phyloP scores from a whole-genome alignment of 441 rosid species.

The Mallotus japonicus region DNA sequence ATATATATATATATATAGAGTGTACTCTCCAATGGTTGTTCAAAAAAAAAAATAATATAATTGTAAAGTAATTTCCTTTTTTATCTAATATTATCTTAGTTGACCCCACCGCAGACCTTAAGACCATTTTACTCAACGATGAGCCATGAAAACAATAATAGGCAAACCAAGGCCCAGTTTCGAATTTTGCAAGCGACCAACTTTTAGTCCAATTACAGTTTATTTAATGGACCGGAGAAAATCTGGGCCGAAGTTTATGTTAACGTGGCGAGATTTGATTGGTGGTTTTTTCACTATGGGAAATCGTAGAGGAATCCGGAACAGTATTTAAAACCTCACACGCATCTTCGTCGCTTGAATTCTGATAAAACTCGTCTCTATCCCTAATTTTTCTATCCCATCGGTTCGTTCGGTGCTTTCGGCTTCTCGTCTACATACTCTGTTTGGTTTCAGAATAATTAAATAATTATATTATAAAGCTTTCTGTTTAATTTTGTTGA shows the following conservation, averaged over 20 bases:
- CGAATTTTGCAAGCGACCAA: too few species aligned
- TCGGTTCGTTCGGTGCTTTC: neutral
- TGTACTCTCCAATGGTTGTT: too few species aligned
- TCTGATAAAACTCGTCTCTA: neutral
- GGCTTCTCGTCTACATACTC: neutral
- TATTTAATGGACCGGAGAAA: too few species aligned
- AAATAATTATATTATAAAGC: too few species aligned
- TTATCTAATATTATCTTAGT: too few species aligned
- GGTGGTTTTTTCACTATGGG: neutral
- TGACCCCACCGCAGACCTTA: neutral
- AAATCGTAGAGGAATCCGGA: neutral
- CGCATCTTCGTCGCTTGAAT: neutral
- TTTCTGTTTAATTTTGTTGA: neutral
- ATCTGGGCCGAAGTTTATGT: neutral
- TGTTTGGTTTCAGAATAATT: neutral
- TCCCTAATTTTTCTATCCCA: neutral
- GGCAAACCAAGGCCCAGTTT: too few species aligned
- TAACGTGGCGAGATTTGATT: constrained; percentile 3
- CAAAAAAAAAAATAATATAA: too few species aligned
- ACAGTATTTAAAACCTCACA: neutral
- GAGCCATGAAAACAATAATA: too few species aligned
- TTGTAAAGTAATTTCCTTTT: too few species aligned
- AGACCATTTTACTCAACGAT: too few species aligned
- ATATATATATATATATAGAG: too few species aligned
- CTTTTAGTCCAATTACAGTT: too few species aligned